Conservation (phyloP, 2,329 filamentous ascomycete genomes). For the Pseudogymnoascus sp. region DNA sequence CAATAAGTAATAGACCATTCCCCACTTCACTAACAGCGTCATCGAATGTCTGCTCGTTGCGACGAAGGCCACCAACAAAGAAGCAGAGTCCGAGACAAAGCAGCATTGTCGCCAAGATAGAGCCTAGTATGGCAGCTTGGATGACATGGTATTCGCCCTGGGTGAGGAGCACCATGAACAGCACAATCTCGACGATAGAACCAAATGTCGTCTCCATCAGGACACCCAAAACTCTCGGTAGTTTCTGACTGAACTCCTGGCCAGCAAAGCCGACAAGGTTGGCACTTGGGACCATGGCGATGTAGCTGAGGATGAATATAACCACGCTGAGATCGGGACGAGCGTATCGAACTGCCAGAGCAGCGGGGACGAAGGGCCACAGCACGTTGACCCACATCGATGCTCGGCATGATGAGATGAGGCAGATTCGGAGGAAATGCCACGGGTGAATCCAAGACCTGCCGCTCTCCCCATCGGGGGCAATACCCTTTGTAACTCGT, state of each 20-base stretch:
- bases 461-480: constrained; percentile 57
- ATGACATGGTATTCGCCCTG: constrained; percentile 57
- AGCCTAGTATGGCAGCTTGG: constrained; percentile 74
- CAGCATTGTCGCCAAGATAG: constrained; percentile 72
- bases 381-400: constrained; percentile 61
- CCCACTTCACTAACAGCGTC: constrained; percentile 71
- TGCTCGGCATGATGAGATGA: constrained; percentile 52
- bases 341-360: constrained; percentile 54
- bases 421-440: constrained; percentile 55
- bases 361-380: constrained; percentile 66
- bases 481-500: constrained; percentile 30
- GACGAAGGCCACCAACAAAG: constrained; percentile 61
- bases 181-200: constrained; percentile 69
- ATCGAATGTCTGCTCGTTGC: constrained; percentile 62
- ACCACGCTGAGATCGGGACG: constrained; percentile 48
- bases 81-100: constrained; percentile 75
- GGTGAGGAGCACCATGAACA: constrained; percentile 67
- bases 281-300: constrained; percentile 69
- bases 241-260: constrained; percentile 61
- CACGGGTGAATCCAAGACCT: constrained; percentile 55
- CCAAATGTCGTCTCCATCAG: constrained; percentile 56
- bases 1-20: constrained; percentile 66
- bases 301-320: constrained; percentile 62
- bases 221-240: constrained; percentile 63
- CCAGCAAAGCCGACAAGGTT: constrained; percentile 69